Evolutionary conservation across 1,284 basidiomycete genomes (phyloP), one percentile per base, ranked within the genome.

Genomic region (Sphagnurus paluster): DNA sequence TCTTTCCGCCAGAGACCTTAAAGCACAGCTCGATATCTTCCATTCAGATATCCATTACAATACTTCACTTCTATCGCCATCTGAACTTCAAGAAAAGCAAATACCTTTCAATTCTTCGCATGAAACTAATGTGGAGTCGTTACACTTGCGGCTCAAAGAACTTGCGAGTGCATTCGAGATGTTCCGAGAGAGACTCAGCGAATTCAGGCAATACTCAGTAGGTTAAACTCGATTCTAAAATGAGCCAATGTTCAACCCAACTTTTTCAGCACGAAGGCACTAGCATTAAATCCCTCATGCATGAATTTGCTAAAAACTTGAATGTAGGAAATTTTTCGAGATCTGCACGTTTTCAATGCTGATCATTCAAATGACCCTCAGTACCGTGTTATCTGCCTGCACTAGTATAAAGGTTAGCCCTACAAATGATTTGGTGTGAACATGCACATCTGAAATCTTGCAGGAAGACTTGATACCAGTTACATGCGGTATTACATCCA

Each of bases 171-270:
- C 43, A 11, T 55, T 46, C 17, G 34, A 46, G 24, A 42, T 24
- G 2, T 46, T 57, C 34, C 36, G 39, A 28, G 51, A 49, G 6
- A 46, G 45, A 0, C 37, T 57, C 10, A 29, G 45, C 20, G 54
- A 57, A 19, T 55, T 55, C 20, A 42, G 56, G 17, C 49, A 57
- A 34, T 57, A 53, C 29, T 53, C 51, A 1, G 56, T 52, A 19
- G 29, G 56, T 28, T 33, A 35, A 19, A 4, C 14, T 24, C 17
- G 3, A 17, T 43, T n/a, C n/a, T n/a, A n/a, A n/a, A 32, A 13
- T 16, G 11, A 29, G 16, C 4, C 2, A 23, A 29, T 42, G 17
- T 7, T 20, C 3, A 8, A 33, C 23, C 9, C 9, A 9, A 21
- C 32, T 17, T 2, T 24, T 17, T 4, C 17, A 54, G 54, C 28